phyloP scores from a whole-genome alignment of 495 filamentous ascomycete species.

The Lindgomyces ingoldianus region DNA sequence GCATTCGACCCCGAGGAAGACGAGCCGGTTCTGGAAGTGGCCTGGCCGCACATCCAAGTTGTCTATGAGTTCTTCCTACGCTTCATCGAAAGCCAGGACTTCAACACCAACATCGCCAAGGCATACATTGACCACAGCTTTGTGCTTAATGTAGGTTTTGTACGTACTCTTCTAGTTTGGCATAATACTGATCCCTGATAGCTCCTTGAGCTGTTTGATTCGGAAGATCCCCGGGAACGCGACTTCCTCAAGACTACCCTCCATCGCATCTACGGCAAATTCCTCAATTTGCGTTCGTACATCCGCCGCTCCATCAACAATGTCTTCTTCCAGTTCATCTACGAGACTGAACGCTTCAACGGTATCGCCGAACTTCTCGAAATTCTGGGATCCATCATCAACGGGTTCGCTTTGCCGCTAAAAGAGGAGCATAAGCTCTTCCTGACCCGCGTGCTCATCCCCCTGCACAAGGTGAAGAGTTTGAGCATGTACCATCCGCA shows the following conservation, averaged over 20 bases:
- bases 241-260: slow-evolving; percentile 98
- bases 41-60: slow-evolving; percentile 99
- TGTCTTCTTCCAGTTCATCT: slow-evolving; percentile 99
- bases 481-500: slow-evolving; percentile 99
- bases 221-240: slow-evolving; percentile 93
- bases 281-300: slow-evolving; percentile 94
- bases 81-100: slow-evolving; percentile 99
- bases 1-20: slow-evolving; percentile 99
- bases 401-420: slow-evolving; percentile 93
- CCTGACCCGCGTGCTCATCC: slow-evolving; percentile 87
- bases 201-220: slow-evolving; percentile 97
- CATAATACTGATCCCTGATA: slow-evolving; percentile 40
- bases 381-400: slow-evolving; percentile 98
- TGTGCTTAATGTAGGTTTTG: slow-evolving; percentile 71
- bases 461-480: slow-evolving; percentile 97
- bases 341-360: slow-evolving; percentile 98
- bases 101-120: slow-evolving; percentile 99
- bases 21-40: slow-evolving; percentile 95
- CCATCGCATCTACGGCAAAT: slow-evolving; percentile 98
- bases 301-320: slow-evolving; percentile 99
- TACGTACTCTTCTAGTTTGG: not conserved
- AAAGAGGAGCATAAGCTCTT: slow-evolving; percentile 99
- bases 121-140: slow-evolving; percentile 98
- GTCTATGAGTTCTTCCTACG: slow-evolving; percentile 99
- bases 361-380: slow-evolving; percentile 96